Conservation (phyloP, 2,329 filamentous ascomycete genomes). For the Ceratocystis cubensis region DNA sequence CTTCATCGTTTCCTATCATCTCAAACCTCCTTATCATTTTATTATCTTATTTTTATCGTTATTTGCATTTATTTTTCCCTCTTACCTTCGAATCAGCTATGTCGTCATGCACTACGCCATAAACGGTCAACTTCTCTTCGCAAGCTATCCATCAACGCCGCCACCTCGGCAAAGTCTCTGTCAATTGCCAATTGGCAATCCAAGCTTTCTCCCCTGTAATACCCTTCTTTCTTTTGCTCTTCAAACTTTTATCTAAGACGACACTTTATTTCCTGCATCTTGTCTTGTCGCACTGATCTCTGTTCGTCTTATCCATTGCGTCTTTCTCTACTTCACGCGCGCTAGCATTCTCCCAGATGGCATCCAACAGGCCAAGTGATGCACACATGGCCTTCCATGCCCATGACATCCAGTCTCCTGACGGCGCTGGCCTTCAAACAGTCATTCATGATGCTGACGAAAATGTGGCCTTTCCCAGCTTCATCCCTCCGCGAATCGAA, state of each 20-base stretch:
- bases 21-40: background rate
- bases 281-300: background rate
- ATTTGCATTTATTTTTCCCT: background rate
- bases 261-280: background rate
- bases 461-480: conserved; percentile 5
- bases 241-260: background rate
- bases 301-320: background rate
- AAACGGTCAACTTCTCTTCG: background rate
- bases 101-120: conserved; percentile 1
- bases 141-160: background rate
- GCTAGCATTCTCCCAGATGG: background rate
- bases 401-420: background rate
- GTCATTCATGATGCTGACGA: background rate
- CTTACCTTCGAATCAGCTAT: background rate
- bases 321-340: background rate
- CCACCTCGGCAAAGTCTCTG: background rate
- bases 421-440: background rate
- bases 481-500: conserved; percentile 15
- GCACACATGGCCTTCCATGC: background rate
- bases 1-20: background rate
- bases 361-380: background rate
- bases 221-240: background rate
- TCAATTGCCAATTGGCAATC: background rate
- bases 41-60: background rate
- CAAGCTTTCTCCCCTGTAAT: conserved; percentile 2